Evolutionary conservation across 345 rosid species (phyloP).

Genomic region (Camelina sativa): DNA sequence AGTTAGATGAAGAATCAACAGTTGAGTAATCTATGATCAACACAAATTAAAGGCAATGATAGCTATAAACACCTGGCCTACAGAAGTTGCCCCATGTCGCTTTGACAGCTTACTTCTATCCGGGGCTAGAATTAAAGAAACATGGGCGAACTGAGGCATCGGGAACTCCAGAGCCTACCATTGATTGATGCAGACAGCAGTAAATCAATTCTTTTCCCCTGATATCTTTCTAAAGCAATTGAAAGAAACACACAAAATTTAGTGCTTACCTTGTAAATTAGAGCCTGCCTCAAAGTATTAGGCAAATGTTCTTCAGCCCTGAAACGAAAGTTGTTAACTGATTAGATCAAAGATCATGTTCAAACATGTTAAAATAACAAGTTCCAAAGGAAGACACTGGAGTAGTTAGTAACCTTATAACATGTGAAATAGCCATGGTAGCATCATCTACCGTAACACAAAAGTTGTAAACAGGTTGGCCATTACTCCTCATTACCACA

Average conservation of each 20-base stretch:
- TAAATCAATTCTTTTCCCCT: conserved; percentile 21
- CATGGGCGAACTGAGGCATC: conserved; percentile 93
- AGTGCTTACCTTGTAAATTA: conserved; percentile 76
- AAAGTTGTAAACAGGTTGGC: conserved; percentile 94
- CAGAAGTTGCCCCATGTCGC: conserved; percentile 96
- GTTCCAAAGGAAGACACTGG: conserved; percentile 8
- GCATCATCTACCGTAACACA: conserved; percentile 98
- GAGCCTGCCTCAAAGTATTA: conserved; percentile 88
- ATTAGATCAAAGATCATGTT: conserved; percentile 31
- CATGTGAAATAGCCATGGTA: conserved; percentile 95
- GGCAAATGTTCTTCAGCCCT: conserved; percentile 98
- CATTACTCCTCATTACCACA: conserved; percentile 94
- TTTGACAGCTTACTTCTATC: conserved; percentile 94
- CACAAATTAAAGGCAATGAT: conserved; percentile 11
- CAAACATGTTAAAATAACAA: neutral
- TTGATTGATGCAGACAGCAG: conserved; percentile 34
- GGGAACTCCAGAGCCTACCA: conserved; percentile 84
- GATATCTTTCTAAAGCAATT: conserved; percentile 21
- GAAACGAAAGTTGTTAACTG: conserved; percentile 32
- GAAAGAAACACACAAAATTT: conserved; percentile 26
- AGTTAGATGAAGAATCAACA: conserved; percentile 16
- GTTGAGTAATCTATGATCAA: conserved; percentile 12
- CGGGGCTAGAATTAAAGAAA: conserved; percentile 91
- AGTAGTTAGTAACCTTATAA: conserved; percentile 66
- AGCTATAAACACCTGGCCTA: conserved; percentile 73